phyloP scores from a whole-genome alignment of 345 rosid species.

The Orychophragmus violaceus region DNA sequence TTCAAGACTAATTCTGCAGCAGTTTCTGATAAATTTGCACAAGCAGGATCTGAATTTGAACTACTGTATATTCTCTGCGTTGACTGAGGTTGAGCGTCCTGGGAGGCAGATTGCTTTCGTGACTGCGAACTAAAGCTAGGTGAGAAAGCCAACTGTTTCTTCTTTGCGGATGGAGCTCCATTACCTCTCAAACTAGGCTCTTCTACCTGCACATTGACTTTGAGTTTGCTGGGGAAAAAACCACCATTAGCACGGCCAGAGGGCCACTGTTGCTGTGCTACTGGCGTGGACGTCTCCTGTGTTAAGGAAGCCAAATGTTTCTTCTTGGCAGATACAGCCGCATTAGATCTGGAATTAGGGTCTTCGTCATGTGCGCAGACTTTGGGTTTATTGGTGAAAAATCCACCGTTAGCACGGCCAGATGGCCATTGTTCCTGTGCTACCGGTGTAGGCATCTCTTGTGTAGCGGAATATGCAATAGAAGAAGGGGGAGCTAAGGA shows the following conservation, averaged over 20 bases:
- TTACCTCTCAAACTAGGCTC: constrained; percentile 43
- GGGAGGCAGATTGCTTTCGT: constrained; percentile 40
- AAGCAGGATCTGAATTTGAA: constrained; percentile 35
- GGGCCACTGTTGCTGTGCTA: constrained; percentile 72
- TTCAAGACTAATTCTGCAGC: constrained; percentile 37
- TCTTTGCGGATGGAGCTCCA: constrained; percentile 49
- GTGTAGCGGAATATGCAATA: constrained; percentile 45
- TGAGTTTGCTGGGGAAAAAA: constrained; percentile 52
- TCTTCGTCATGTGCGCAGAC: constrained; percentile 40
- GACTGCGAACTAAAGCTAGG: constrained; percentile 55
- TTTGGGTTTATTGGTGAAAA: constrained; percentile 56
- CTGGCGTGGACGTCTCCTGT: constrained; percentile 46
- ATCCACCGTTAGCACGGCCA: constrained; percentile 64
- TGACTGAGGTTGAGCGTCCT: constrained; percentile 44
- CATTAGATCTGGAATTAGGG: constrained; percentile 39
- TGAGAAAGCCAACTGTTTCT: constrained; percentile 71
- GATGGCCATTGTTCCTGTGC: constrained; percentile 83
- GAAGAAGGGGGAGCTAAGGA: constrained; percentile 61
- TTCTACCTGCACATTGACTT: constrained; percentile 37
- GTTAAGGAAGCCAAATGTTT: constrained; percentile 61
- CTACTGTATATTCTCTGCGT: constrained; percentile 33
- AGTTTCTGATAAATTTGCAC: constrained; percentile 35
- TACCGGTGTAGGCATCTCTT: constrained; percentile 42
- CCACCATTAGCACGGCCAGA: constrained; percentile 64
- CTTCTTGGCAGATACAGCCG: constrained; percentile 56